A percentile compares a stretch with the other conserved stretches of the same genome.
These are phyloP conservation scores for Fusarium sarcochroum DNA, from an alignment of 2,329 filamentous ascomycete species.

Conservation along the genomic window DNA sequence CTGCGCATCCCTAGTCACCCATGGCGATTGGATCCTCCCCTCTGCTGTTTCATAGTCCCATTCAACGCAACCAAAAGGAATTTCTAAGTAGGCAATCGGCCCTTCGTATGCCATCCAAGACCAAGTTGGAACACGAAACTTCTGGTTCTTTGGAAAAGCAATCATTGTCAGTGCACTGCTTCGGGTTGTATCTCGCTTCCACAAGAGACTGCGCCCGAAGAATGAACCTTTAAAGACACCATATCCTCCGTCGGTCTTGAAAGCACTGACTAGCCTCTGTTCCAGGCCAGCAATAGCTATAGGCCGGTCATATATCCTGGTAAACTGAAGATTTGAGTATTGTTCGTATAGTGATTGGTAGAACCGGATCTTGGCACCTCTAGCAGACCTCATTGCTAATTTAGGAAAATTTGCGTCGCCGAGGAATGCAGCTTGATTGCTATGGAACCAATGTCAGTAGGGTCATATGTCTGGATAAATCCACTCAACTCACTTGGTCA, in stretches of 20 bases:
- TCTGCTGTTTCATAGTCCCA: conserved; percentile 19
- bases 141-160: conserved; percentile 3
- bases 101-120: conserved; percentile 56
- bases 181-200: conserved; percentile 16
- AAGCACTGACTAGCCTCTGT: conserved; percentile 22
- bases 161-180: conserved; percentile 7
- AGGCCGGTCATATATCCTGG: conserved; percentile 28
- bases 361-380: conserved; percentile 28
- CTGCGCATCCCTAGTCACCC: neutral
- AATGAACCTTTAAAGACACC: conserved; percentile 33
- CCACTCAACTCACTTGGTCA: conserved; percentile 35
- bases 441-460: neutral
- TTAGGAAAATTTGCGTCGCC: conserved; percentile 41
- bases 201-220: conserved; percentile 35
- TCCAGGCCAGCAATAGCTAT: conserved; percentile 41
- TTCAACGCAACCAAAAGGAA: conserved; percentile 34
- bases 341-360: conserved; percentile 36
- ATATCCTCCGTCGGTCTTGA: conserved; percentile 35
- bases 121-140: conserved; percentile 48
- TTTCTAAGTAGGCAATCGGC: conserved; percentile 48
- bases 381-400: conserved; percentile 2
- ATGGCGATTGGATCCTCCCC: conserved; percentile 19
- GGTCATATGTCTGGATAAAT: fast-evolving
- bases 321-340: conserved; percentile 35
- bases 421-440: conserved; percentile 30